phyloP scores from a whole-genome alignment of 345 rosid genomes.

The Noccaea bulbosa region DNA sequence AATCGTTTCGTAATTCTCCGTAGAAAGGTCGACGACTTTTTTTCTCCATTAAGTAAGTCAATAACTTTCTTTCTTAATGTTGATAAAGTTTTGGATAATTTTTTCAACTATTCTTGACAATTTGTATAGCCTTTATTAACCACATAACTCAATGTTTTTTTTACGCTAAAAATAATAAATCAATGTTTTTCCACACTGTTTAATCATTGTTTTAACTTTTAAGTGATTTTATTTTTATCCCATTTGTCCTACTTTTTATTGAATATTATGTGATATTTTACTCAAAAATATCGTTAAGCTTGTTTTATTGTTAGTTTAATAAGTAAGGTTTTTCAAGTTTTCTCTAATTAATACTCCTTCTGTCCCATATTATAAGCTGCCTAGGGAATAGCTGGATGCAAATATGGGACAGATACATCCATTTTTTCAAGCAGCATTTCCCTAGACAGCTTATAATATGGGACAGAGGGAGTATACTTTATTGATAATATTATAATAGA shows the following conservation, averaged over 20 bases:
- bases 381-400: too few species aligned
- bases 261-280: not conserved
- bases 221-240: constrained; percentile 10
- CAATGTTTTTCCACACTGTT: constrained; percentile 20
- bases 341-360: not conserved
- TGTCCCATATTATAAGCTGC: too few species aligned
- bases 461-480: too few species aligned
- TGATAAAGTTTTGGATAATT: constrained; percentile 39
- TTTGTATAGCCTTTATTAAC: constrained; percentile 9
- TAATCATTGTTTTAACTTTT: constrained; percentile 6
- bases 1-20: constrained; percentile 18
- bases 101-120: constrained; percentile 30
- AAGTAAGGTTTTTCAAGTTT: not conserved
- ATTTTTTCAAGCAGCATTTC: too few species aligned
- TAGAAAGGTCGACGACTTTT: constrained; percentile 23
- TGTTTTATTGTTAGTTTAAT: not conserved
- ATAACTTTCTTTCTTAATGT: constrained; percentile 22
- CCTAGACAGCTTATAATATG: too few species aligned
- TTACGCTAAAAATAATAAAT: not conserved
- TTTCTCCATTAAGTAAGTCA: constrained; percentile 24
- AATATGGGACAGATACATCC: too few species aligned
- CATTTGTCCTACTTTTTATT: not conserved
- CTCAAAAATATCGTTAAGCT: not conserved
- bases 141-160: constrained; percentile 22
- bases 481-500: not conserved